These are phyloP conservation scores for Apocynum venetum DNA, from an alignment of 257 asterid species.

Conservation along the genomic window DNA sequence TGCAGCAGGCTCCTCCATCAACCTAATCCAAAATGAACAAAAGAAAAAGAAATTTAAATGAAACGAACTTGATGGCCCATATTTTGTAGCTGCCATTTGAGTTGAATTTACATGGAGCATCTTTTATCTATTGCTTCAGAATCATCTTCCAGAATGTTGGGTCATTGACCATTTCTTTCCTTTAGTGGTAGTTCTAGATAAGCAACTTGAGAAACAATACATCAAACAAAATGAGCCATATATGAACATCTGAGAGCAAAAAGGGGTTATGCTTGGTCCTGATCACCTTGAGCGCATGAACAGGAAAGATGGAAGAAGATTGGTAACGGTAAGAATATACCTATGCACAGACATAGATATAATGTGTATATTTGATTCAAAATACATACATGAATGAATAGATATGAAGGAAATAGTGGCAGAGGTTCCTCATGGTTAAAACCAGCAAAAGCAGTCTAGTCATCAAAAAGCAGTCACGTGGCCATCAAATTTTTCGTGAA, in stretches of 20 bases:
- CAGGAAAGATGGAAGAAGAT: background rate
- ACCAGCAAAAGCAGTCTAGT: background rate
- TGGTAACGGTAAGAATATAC: background rate
- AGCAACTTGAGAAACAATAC: background rate
- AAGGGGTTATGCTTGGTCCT: background rate
- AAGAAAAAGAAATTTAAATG: background rate
- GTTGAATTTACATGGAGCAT: background rate
- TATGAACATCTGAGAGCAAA: background rate
- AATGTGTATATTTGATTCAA: background rate
- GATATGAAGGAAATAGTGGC: background rate
- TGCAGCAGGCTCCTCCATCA: slow-evolving; percentile 99
- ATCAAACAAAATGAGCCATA: background rate
- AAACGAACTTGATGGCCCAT: background rate
- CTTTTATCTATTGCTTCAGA: background rate
- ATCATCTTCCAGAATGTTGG: background rate
- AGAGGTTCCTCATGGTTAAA: background rate
- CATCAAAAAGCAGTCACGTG: background rate
- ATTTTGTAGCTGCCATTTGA: background rate
- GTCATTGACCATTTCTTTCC: background rate
- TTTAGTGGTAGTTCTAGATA: background rate
- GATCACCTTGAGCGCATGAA: background rate
- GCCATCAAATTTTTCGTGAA: too few relatives aligned
- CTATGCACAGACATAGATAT: background rate
- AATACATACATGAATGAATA: background rate
- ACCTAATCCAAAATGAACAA: slow-evolving; percentile 33